Evolutionary conservation across 257 asterid species (phyloP), one percentile per base, ranked within the genome.

Genomic region (Ajuga chamaepitys): DNA sequence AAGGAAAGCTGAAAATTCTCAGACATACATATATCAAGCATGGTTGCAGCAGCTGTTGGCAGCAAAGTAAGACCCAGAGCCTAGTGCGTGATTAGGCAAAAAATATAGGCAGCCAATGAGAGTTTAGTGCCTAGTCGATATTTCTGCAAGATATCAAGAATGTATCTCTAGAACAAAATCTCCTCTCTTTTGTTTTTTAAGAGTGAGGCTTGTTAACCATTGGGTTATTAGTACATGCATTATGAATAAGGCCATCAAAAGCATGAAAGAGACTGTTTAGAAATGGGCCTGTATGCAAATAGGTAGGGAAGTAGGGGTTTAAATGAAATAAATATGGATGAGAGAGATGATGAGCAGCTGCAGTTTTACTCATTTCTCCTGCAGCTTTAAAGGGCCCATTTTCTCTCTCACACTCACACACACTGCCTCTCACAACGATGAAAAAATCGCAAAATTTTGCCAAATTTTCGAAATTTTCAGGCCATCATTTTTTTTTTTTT

Each of bases 301-400:
- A 10, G 62, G 58, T 53, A 72, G 78, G 74, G 21, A 67, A 20
- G 66, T 55, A 37, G 79, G 54, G 66, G 38, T 46, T 44, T 34
- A 54, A 72, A 60, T 25, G 52, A 60, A 53, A 69, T 34, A 44
- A 21, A 64, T 16, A 56, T 16, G 18, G 25, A 44, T 4, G 45
- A 9, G 64, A 21, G 52, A 62, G 61, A 12, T 37, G 37, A n/a
- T n/a, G n/a, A n/a, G 77, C 74, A 44, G 62, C 62, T 74, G 88
- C 87, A 80, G 85, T 74, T 79, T 88, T 88, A 87, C 95, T 89
- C 86, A 87, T 89, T 85, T 85, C 84, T 74, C 50, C 72, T 75
- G 89, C 95, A 87, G 95, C 90, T 83, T 89, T 80, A 41, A 48
- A 58, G 91, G 91, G 82, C 80, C 88, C 87, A 69, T 73, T 41